Conservation (phyloP, 768 basidiomycete species). For the Phylloporus arenicola region DNA sequence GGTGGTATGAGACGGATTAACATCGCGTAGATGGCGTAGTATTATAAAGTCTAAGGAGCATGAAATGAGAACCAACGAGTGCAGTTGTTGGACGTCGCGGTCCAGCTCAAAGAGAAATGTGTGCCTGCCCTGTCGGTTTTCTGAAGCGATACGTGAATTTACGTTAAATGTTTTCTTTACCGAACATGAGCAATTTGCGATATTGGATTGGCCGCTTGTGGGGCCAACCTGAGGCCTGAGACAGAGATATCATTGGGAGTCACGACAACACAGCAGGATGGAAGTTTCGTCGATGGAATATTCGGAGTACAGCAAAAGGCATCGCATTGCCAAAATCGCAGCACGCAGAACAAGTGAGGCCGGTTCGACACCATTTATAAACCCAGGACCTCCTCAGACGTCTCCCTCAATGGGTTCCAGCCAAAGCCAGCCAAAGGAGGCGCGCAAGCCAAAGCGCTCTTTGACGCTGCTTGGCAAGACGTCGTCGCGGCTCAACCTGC, state of each 20-base stretch:
- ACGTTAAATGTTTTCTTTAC: conserved; percentile 22
- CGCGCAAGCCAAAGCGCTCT: conserved; percentile 21
- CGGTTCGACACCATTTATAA: conserved; percentile 14
- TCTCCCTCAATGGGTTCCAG: conserved; percentile 21
- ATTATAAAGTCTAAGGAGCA: conserved; percentile 19
- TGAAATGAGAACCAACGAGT: conserved; percentile 2
- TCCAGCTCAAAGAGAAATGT: conserved; percentile 23
- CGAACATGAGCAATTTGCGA: conserved; percentile 6
- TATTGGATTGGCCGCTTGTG: background rate
- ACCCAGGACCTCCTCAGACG: conserved; percentile 1
- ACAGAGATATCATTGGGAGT: background rate
- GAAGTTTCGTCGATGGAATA: background rate
- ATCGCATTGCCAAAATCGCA: conserved; percentile 19
- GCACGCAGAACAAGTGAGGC: conserved; percentile 29
- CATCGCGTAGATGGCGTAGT: conserved; percentile 37
- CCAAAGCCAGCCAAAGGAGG: conserved; percentile 25
- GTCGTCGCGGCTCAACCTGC: conserved; percentile 25
- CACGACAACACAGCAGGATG: background rate
- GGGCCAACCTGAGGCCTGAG: too few species aligned
- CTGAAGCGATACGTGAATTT: conserved; percentile 28
- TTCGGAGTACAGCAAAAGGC: conserved; percentile 15
- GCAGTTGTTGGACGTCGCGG: conserved; percentile 22
- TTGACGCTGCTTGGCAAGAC: conserved; percentile 24
- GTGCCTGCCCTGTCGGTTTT: conserved; percentile 23
- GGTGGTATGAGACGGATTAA: conserved; percentile 49